Percentiles rank a stretch among this genome's conserved stretches.
Evolutionary conservation across 148 eudicot genomes (phyloP).

Genomic region (Camellia sinensis): DNA sequence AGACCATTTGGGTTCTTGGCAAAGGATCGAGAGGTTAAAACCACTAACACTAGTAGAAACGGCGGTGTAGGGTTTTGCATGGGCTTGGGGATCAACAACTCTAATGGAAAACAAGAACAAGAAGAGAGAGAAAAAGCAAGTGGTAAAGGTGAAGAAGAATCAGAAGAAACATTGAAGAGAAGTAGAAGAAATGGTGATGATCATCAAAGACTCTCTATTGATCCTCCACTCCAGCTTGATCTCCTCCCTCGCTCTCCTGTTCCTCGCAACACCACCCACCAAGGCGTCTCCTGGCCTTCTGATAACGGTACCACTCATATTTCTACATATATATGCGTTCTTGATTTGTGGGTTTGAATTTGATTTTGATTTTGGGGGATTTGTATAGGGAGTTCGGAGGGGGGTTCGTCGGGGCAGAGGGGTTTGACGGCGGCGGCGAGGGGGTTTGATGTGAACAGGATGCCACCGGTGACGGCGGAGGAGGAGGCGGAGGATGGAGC

Average conservation of each 20-base stretch:
- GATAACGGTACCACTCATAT: constrained; percentile 29
- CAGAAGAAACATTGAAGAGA: constrained; percentile 2
- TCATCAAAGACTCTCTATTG: constrained; percentile 10
- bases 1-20: constrained; percentile 22
- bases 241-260: constrained; percentile 41
- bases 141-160: constrained; percentile 9
- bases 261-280: constrained; percentile 18
- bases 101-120: not conserved
- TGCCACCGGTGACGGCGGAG: constrained; percentile 26
- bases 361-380: not conserved
- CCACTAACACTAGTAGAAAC: not conserved
- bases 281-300: constrained; percentile 32
- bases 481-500: constrained; percentile 32
- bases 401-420: constrained; percentile 37
- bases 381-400: constrained; percentile 44
- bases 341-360: not conserved
- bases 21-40: constrained; percentile 4
- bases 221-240: constrained; percentile 38
- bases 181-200: not conserved
- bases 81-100: constrained; percentile 33
- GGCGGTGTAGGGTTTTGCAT: constrained; percentile 36
- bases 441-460: constrained; percentile 41
- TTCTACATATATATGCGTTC: not conserved
- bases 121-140: constrained; percentile 2
- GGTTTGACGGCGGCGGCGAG: constrained; percentile 28